Evolutionary conservation across 495 filamentous ascomycete species (phyloP).

Genomic region (Podospora conica): DNA sequence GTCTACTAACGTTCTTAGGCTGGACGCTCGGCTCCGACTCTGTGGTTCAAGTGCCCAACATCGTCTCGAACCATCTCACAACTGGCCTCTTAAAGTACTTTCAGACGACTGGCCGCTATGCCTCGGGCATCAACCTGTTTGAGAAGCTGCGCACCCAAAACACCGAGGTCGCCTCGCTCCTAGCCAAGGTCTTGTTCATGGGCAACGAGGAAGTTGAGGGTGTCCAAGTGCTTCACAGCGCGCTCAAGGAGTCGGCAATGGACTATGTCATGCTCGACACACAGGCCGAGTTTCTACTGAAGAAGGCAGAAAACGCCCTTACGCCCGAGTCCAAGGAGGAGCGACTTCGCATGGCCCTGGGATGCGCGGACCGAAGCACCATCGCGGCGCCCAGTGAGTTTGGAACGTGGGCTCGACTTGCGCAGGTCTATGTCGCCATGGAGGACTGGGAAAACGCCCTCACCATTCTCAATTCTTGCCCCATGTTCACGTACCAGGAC

Average conservation of each 20-base stretch:
- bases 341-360: conserved; percentile 71
- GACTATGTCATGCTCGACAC: conserved; percentile 91
- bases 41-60: conserved; percentile 93
- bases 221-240: conserved; percentile 78
- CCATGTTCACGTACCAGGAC: conserved; percentile 99
- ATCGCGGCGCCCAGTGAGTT: conserved; percentile 95
- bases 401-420: conserved; percentile 89
- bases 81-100: conserved; percentile 94
- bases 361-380: conserved; percentile 89
- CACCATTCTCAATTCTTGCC: conserved; percentile 95
- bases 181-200: conserved; percentile 82
- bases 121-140: conserved; percentile 96
- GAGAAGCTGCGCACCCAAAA: conserved; percentile 89
- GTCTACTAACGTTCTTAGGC: conserved; percentile 44
- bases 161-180: conserved; percentile 85
- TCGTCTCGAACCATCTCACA: conserved; percentile 93
- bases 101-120: conserved; percentile 86
- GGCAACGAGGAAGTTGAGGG: conserved; percentile 96
- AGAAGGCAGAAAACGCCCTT: conserved; percentile 58
- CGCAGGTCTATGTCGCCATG: conserved; percentile 83
- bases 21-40: conserved; percentile 96
- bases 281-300: conserved; percentile 86
- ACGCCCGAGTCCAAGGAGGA: conserved; percentile 46
- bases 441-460: conserved; percentile 93
- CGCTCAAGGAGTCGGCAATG: conserved; percentile 86